Evolutionary conservation across 208 protist genomes (phyloP).

Genomic region (Trypanosoma melophagium): DNA sequence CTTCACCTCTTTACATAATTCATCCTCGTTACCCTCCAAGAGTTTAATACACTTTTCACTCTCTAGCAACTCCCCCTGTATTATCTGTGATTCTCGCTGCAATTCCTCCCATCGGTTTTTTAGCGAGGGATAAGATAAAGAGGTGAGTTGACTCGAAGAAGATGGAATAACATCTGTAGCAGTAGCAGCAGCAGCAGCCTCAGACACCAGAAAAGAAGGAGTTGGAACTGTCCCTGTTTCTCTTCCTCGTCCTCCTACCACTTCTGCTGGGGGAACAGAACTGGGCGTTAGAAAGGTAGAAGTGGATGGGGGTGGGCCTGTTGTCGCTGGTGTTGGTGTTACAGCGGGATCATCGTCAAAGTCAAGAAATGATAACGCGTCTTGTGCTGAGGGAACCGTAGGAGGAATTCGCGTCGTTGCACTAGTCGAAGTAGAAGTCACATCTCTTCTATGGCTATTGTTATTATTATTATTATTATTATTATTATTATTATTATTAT

Average conservation of each 20-base stretch:
- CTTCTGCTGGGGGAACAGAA: too few relatives aligned
- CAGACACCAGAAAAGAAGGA: too few relatives aligned
- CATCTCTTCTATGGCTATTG: neutral
- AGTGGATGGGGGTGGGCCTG: neutral
- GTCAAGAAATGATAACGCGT: slow-evolving; percentile 40
- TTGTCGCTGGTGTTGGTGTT: neutral
- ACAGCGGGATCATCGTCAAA: slow-evolving; percentile 25
- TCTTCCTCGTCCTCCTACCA: too few relatives aligned
- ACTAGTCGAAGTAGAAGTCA: too few relatives aligned
- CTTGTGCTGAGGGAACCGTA: slow-evolving; percentile 4
- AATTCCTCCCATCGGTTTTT: slow-evolving; percentile 8
- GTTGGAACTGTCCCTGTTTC: too few relatives aligned
- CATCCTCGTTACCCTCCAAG: slow-evolving; percentile 34
- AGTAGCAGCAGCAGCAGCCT: neutral
- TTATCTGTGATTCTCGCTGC: slow-evolving; percentile 19
- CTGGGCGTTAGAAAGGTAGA: too few relatives aligned
- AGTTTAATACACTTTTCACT: slow-evolving; percentile 19
- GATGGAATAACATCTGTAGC: slow-evolving; percentile 11
- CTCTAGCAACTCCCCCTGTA: slow-evolving; percentile 4
- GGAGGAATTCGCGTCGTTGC: neutral
- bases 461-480: too few relatives aligned
- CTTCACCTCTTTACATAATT: slow-evolving; percentile 36
- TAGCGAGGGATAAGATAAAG: too few relatives aligned
- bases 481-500: too few relatives aligned
- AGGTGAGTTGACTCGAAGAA: too few relatives aligned